phyloP scores from a whole-genome alignment of 2,329 filamentous ascomycete species.

The Stachybotrys chlorohalonatus region DNA sequence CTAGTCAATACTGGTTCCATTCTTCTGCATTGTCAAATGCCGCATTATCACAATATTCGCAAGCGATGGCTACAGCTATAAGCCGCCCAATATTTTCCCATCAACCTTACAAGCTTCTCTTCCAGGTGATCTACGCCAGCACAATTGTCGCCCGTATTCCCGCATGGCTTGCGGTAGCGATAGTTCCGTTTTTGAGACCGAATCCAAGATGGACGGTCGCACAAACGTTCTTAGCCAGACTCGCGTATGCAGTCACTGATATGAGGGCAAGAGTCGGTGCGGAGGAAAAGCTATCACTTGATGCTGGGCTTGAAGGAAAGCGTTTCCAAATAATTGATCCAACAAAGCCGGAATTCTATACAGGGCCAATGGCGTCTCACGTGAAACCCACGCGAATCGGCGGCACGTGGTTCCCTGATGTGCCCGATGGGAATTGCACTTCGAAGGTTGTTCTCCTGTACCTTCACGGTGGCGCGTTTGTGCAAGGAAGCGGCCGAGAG shows the following conservation, averaged over 20 bases:
- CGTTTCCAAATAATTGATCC: slow-evolving; percentile 10
- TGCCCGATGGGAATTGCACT: background rate
- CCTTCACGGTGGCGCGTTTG: background rate
- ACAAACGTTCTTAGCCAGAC: background rate
- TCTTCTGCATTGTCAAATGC: no score
- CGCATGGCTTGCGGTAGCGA: background rate
- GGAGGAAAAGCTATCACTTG: slow-evolving; percentile 9
- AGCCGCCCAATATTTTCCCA: background rate
- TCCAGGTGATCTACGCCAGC: background rate
- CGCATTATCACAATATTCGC: no score
- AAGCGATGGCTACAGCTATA: no score
- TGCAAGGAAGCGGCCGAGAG: background rate
- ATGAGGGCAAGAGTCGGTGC: slow-evolving; percentile 2
- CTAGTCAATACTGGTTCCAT: no score
- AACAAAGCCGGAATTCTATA: slow-evolving; percentile 3
- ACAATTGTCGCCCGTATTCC: background rate
- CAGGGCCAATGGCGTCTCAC: slow-evolving; percentile 3
- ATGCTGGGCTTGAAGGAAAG: slow-evolving; percentile 10
- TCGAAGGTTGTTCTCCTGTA: slow-evolving; percentile 9
- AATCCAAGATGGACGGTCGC: background rate
- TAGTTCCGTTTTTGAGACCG: background rate
- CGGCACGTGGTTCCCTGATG: slow-evolving; percentile 9
- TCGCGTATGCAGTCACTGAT: background rate
- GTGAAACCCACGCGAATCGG: slow-evolving; percentile 6
- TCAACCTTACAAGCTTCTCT: background rate